phyloP scores from a whole-genome alignment of 805 yeast genomes.

The Saccharomyces mikatae region DNA sequence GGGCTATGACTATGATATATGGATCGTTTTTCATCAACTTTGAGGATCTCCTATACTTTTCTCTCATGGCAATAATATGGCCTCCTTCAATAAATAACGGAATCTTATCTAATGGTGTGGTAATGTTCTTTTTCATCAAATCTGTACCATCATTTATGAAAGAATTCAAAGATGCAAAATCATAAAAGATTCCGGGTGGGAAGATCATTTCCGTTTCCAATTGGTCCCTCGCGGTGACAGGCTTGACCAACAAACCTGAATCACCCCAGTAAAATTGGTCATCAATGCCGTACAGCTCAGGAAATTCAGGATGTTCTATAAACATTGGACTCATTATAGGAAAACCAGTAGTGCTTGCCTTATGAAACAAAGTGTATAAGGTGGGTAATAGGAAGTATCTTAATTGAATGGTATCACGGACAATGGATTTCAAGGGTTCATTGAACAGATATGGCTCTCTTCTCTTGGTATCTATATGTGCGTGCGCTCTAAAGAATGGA shows the following conservation, averaged over 20 bases:
- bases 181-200: conserved; percentile 51
- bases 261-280: conserved; percentile 77
- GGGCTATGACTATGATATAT: conserved; percentile 61
- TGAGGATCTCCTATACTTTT: conserved; percentile 72
- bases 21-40: conserved; percentile 73
- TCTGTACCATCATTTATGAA: conserved; percentile 26
- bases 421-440: conserved; percentile 58
- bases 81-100: conserved; percentile 82
- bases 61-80: conserved; percentile 55
- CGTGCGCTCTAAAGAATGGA: conserved; percentile 95
- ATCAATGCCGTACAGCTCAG: conserved; percentile 50
- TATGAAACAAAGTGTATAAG: conserved; percentile 69
- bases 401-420: conserved; percentile 61
- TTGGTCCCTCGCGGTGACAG: conserved; percentile 56
- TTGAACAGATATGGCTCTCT: conserved; percentile 88
- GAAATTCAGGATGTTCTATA: conserved; percentile 41
- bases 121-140: conserved; percentile 23
- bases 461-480: conserved; percentile 87
- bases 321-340: conserved; percentile 69
- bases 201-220: conserved; percentile 29
- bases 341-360: conserved; percentile 49
- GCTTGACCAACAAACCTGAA: conserved; percentile 68
- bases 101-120: conserved; percentile 47
- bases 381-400: conserved; percentile 74
- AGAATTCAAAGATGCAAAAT: conserved; percentile 35